phyloP scores from a whole-genome alignment of 495 filamentous ascomycete genomes.

The Hamigera avellanea region DNA sequence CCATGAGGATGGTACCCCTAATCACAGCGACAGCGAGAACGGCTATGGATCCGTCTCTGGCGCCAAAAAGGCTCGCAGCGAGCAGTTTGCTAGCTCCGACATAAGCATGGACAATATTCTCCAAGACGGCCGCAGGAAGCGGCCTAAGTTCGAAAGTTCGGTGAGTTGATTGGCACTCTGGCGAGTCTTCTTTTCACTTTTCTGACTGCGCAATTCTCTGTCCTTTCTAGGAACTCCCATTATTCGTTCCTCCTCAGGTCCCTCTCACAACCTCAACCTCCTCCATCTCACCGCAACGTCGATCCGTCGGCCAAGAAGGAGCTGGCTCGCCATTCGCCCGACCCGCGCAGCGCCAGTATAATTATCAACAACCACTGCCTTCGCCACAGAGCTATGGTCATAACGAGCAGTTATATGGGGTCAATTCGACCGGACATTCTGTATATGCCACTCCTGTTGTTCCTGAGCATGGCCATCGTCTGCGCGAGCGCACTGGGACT shows the following conservation, averaged over 20 bases:
- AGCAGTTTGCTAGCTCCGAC: slow-evolving; percentile 83
- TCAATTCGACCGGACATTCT: slow-evolving; percentile 22
- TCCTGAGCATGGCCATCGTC: slow-evolving; percentile 50
- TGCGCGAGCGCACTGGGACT: slow-evolving; percentile 43
- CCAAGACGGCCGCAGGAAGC: slow-evolving; percentile 88
- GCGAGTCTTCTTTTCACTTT: slow-evolving; percentile 3
- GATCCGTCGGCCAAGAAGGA: slow-evolving; percentile 46
- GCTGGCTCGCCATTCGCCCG: slow-evolving; percentile 57
- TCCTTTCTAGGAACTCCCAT: slow-evolving; percentile 66
- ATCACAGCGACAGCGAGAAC: slow-evolving; percentile 73
- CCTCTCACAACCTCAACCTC: slow-evolving; percentile 79
- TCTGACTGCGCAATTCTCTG: slow-evolving; percentile 7
- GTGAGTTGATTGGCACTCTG: slow-evolving; percentile 44
- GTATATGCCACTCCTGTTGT: slow-evolving; percentile 43
- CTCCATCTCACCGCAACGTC: slow-evolving; percentile 84
- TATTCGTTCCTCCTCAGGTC: slow-evolving; percentile 90
- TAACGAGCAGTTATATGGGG: slow-evolving; percentile 35
- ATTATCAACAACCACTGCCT: slow-evolving; percentile 57
- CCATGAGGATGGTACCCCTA: slow-evolving; percentile 52
- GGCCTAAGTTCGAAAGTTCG: slow-evolving; percentile 94
- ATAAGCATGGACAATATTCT: slow-evolving; percentile 98
- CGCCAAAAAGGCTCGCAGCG: slow-evolving; percentile 61
- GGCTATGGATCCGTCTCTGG: slow-evolving; percentile 56
- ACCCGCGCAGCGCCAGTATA: slow-evolving; percentile 61
- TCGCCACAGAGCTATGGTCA: slow-evolving; percentile 67